Conservation (phyloP, 129 eudicot genomes). For the Rutidosis leptorrhynchoides region DNA sequence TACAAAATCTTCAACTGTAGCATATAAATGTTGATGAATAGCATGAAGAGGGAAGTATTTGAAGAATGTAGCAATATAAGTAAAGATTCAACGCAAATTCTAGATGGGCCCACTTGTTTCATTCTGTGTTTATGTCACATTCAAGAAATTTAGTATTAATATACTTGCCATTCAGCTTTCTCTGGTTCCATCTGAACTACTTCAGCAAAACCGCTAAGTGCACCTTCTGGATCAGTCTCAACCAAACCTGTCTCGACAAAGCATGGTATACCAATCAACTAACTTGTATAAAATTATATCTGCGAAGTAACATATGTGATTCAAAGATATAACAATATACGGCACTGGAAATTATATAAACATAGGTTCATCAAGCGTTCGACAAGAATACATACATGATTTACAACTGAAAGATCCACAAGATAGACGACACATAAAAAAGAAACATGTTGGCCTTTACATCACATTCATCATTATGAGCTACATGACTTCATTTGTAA, state of each 20-base stretch:
- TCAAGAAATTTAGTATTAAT: slow-evolving; percentile 10
- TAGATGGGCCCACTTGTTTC: background rate
- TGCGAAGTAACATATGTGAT: background rate
- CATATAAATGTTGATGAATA: background rate
- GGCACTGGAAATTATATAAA: background rate
- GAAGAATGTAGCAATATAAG: background rate
- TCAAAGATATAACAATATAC: background rate
- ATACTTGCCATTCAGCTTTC: slow-evolving; percentile 92
- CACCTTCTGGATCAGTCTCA: slow-evolving; percentile 95
- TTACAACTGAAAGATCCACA: background rate
- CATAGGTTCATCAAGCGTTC: background rate
- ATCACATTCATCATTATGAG: background rate
- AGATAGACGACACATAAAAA: background rate
- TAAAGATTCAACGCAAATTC: background rate
- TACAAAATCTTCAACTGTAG: background rate
- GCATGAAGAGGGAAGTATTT: background rate
- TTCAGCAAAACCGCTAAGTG: slow-evolving; percentile 92
- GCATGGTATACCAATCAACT: slow-evolving; percentile 14
- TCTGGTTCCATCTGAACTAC: slow-evolving; percentile 97
- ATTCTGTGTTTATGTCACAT: slow-evolving; percentile 11
- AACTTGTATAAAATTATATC: background rate
- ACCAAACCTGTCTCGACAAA: slow-evolving; percentile 61
- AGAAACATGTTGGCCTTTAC: background rate
- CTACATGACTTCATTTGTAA: background rate
- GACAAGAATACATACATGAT: background rate